phyloP scores from a whole-genome alignment of 495 filamentous ascomycete species.

The Ramalina peruviana region DNA sequence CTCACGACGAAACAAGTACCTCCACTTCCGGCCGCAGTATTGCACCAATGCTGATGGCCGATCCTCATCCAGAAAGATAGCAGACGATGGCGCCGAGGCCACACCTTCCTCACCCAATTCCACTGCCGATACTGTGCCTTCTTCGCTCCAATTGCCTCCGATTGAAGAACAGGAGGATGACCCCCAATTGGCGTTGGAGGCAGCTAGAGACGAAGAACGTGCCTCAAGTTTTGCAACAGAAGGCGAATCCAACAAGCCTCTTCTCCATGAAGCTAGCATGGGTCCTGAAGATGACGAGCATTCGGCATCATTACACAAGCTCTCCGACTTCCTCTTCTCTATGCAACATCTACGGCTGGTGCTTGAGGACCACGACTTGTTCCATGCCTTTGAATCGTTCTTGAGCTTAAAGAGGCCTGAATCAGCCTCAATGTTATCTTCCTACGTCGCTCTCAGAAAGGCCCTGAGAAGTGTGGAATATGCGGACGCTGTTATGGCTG shows the following conservation, averaged over 20 bases:
- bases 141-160: constrained; percentile 1
- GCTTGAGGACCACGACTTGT: constrained; percentile 50
- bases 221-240: not conserved
- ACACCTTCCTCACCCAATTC: not conserved
- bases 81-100: too few species aligned
- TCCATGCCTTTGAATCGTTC: constrained; percentile 48
- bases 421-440: constrained; percentile 49
- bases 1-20: too few species aligned
- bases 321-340: constrained; percentile 51
- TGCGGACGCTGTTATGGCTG: constrained; percentile 46
- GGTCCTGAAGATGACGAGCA: not conserved
- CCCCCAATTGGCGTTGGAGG: not conserved
- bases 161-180: constrained; percentile 13
- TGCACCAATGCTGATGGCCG: too few species aligned
- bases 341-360: constrained; percentile 44
- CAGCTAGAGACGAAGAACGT: not conserved
- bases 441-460: constrained; percentile 53
- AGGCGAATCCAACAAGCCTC: not conserved
- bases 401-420: constrained; percentile 58
- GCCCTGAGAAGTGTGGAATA: constrained; percentile 58
- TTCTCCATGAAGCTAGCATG: not conserved
- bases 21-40: not conserved
- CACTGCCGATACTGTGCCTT: not conserved
- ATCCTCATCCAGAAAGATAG: too few species aligned
- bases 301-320: constrained; percentile 34